These are phyloP conservation scores for Podila horticola DNA, from an alignment of 192 early-diverging fungal species.

Conservation along the genomic window DNA sequence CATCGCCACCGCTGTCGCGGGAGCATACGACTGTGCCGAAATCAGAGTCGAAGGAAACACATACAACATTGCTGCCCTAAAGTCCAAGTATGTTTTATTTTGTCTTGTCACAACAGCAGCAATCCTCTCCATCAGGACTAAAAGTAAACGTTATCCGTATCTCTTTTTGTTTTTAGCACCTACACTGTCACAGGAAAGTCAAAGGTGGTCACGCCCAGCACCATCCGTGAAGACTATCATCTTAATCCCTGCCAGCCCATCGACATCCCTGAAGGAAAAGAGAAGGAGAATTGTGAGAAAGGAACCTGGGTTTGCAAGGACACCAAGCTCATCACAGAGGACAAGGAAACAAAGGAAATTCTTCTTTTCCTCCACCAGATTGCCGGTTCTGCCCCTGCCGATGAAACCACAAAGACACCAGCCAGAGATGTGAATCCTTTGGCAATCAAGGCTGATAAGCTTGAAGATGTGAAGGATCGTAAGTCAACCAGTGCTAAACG, in stretches of 20 bases:
- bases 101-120: too few relatives aligned
- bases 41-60: background rate
- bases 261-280: slow-evolving; percentile 29
- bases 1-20: background rate
- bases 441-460: slow-evolving; percentile 7
- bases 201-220: slow-evolving; percentile 13
- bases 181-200: slow-evolving; percentile 24
- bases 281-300: slow-evolving; percentile 6
- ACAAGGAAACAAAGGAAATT: slow-evolving; percentile 14
- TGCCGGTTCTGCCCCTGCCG: slow-evolving; percentile 34
- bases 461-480: slow-evolving; percentile 36
- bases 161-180: slow-evolving; percentile 6
- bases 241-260: slow-evolving; percentile 48
- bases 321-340: slow-evolving; percentile 17
- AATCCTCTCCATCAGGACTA: too few relatives aligned
- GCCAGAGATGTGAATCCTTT: slow-evolving; percentile 33
- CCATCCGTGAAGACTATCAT: slow-evolving; percentile 25
- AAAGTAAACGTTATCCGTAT: too few relatives aligned
- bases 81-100: background rate
- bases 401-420: slow-evolving; percentile 7
- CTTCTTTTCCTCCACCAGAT: slow-evolving; percentile 11
- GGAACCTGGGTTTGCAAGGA: slow-evolving; percentile 47
- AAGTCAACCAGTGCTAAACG: background rate
- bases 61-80: background rate
- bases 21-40: background rate